Conservation (phyloP, 1,284 basidiomycete genomes). For the Puccinia novopanici region DNA sequence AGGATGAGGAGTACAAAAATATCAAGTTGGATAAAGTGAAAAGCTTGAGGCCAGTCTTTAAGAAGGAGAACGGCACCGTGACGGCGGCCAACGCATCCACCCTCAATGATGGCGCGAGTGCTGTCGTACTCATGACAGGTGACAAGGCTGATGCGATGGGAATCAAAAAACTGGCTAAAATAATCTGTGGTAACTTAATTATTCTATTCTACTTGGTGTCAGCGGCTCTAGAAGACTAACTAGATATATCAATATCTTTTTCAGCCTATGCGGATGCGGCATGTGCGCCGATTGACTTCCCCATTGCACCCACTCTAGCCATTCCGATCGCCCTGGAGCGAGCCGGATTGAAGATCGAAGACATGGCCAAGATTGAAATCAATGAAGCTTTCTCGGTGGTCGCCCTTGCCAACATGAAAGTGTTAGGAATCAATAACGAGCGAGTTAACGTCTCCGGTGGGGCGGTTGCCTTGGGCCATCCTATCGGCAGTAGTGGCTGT, state of each 20-base stretch:
- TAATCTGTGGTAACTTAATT: no score
- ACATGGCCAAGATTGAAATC: constrained; percentile 91
- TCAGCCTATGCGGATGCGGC: constrained; percentile 90
- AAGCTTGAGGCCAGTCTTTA: constrained; percentile 60
- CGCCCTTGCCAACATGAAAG: constrained; percentile 60
- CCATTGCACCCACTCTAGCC: constrained; percentile 86
- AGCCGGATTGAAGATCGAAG: constrained; percentile 77
- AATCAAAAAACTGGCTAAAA: constrained; percentile 60
- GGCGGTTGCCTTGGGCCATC: constrained; percentile 80
- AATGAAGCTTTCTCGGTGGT: constrained; percentile 68
- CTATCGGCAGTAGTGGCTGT: constrained; percentile 92
- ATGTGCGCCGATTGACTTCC: constrained; percentile 95
- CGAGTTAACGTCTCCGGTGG: constrained; percentile 87
- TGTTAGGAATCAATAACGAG: constrained; percentile 66
- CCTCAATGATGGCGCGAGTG: constrained; percentile 62
- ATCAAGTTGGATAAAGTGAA: constrained; percentile 61
- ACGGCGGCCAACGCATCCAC: constrained; percentile 62
- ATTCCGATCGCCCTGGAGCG: constrained; percentile 84
- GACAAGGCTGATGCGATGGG: constrained; percentile 58
- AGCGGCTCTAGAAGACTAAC: no score
- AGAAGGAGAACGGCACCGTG: constrained; percentile 60
- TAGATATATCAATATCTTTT: no score
- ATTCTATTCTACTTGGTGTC: no score
- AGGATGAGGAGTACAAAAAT: constrained; percentile 93
- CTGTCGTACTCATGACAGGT: constrained; percentile 60